A percentile compares a stretch with the other conserved stretches of the same genome.
phyloP scores from a whole-genome alignment of 2,329 filamentous ascomycete genomes.

The Apiospora arundinis region DNA sequence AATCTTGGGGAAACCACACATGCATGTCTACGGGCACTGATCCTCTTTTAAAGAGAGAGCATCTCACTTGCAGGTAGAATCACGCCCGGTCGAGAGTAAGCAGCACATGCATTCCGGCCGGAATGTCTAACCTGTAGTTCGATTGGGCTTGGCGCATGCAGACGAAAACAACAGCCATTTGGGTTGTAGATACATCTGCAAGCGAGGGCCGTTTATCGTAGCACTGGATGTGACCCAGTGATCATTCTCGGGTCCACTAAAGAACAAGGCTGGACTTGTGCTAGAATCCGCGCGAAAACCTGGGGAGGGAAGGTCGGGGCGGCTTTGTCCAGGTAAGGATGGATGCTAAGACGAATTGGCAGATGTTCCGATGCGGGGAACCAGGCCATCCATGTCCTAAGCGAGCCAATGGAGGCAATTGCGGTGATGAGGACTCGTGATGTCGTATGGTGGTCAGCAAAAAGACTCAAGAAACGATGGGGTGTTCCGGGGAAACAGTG shows the following conservation, averaged over 20 bases:
- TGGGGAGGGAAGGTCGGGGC: neutral
- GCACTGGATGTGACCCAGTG: neutral
- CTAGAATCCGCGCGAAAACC: neutral
- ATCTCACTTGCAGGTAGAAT: neutral
- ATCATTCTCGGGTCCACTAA: neutral
- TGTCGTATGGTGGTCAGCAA: conserved; percentile 6
- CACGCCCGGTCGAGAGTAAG: neutral
- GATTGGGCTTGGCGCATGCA: neutral
- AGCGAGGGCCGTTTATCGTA: neutral
- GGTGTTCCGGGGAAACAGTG: neutral
- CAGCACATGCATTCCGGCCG: neutral
- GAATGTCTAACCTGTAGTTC: neutral
- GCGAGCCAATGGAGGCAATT: neutral
- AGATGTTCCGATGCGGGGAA: neutral
- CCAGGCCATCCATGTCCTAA: neutral
- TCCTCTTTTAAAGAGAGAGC: neutral
- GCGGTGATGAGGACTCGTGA: neutral
- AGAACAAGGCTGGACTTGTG: neutral
- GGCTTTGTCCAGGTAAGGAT: neutral
- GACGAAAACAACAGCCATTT: neutral
- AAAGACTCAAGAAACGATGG: neutral
- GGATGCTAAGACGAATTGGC: neutral
- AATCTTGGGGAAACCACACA: neutral
- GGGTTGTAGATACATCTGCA: neutral
- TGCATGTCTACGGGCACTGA: neutral